Evolutionary conservation across 495 filamentous ascomycete species (phyloP), one percentile per base, ranked within the genome.

Genomic region (Lasiosphaeria hispida): DNA sequence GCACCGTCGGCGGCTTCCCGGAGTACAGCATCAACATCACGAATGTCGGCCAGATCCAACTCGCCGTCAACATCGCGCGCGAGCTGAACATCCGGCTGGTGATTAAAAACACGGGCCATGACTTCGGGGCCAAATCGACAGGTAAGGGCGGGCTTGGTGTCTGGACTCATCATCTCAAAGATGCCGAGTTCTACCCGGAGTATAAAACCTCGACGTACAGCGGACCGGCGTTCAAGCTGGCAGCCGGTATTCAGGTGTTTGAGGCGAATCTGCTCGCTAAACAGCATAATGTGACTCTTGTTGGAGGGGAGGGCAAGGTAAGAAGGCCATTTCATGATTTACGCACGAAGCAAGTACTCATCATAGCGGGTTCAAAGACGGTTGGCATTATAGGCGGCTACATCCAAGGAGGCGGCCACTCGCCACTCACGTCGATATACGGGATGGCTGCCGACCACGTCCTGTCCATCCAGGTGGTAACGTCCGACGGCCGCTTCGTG

Each of bases 31-130:
- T 88, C 35, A 81, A 81, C 53, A 81, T 79, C 10, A 78, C 68
- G 44, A 78, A 63, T 75, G 79, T 44, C 80, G 81, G 67, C 69
- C 80, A 84, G 50, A 53, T 53, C 35, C 50, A 53, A 57, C 67
- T 79, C 1, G 79, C 81, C 9, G 74, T 89, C 18, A 82, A 82
- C 63, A 81, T 87, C 66, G 85, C 85, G 1, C 74, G 78, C 3
- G 78, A 81, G 18, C 55, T 73, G 5, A 80, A 80, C 40, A 57
- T 88, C 11, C 77, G 85, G 37, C 71, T 90, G 8, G 79, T 84
- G 0, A 73, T 88, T 15, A 77, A 79, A 71, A 89, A 88, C 61
- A 91, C 87, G 4, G 87, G 88, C 33, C 87, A 84, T 57, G 82
- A 84, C 61, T 78, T 80, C 49, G 71, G 64, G 15, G 82, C 77